Conservation (phyloP, 495 filamentous ascomycete species). For the Penicillium desertorum region DNA sequence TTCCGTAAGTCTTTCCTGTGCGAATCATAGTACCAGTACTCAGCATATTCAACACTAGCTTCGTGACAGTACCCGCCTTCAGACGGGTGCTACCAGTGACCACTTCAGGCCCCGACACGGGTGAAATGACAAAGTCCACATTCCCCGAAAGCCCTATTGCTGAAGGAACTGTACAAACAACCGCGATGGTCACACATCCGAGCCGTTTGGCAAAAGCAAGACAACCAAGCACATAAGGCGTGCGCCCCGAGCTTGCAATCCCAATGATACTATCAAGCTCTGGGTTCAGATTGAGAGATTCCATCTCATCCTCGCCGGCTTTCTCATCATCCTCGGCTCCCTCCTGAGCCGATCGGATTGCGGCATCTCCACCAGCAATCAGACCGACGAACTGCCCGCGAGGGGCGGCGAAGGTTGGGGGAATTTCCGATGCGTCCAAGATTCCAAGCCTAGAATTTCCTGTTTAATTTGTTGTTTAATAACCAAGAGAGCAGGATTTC, state of each 20-base stretch:
- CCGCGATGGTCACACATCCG: conserved; percentile 37
- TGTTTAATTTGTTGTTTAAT: conserved; percentile 7
- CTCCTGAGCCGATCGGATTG: conserved; percentile 41
- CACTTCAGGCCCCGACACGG: conserved; percentile 38
- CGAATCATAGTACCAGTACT: conserved; percentile 43
- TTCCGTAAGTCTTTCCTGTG: conserved; percentile 43
- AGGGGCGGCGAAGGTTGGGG: conserved; percentile 40
- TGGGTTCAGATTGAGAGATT: conserved; percentile 26
- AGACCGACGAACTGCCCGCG: conserved; percentile 36
- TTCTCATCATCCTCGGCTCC: conserved; percentile 39
- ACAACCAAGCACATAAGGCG: conserved; percentile 41
- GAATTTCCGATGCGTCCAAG: conserved; percentile 43
- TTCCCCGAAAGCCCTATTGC: conserved; percentile 28
- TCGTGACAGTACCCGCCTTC: conserved; percentile 42
- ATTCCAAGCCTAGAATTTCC: conserved; percentile 35
- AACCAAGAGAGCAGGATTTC: not conserved
- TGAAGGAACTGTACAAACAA: conserved; percentile 37
- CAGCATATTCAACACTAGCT: conserved; percentile 43
- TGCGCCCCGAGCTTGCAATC: conserved; percentile 44
- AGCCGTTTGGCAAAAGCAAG: conserved; percentile 33
- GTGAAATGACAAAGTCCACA: conserved; percentile 34
- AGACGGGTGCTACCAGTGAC: conserved; percentile 43
- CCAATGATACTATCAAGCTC: conserved; percentile 39
- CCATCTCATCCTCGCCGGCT: conserved; percentile 28
- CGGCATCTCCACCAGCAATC: conserved; percentile 42